Evolutionary conservation across 73 alveolate species (phyloP), one percentile per base, ranked within the genome.

Genomic region (Paramecium octaurelia): DNA sequence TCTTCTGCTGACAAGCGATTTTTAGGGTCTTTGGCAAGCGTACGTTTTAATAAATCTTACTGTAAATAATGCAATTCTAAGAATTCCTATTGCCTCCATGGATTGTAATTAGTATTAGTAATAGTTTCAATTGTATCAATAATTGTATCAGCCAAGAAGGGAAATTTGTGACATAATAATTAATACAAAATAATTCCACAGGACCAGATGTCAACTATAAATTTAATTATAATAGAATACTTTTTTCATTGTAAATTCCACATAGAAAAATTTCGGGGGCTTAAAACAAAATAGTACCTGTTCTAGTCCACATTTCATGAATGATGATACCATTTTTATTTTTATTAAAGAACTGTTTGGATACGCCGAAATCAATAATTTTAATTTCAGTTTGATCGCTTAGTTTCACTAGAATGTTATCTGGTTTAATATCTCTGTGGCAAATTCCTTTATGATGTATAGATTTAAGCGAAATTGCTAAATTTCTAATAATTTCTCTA

Each of bases 371-470:
- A 48, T 80, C 91, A 10, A 80, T 80, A 11, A 80, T 23, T 80
- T 80, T 80, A 12, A 80, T 44, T 44, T 80, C 70, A 12, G 57
- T 18, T 80, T 48, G 1, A 23, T 42, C 70, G 2, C 73, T 21
- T n/a, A 92, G 9, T 34, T 73, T 73, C 4, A 73, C 70, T 38
- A 94, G 27, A 20, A 94, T 86, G 36, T 94, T 94, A 70, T 94
- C 97, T 34, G 96, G 97, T 58, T 94, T 94, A 29, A 94, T 44
- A 54, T 94, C 97, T 92, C 97, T 60, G 42, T 94, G 97, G 21
- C 93, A 92, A 12, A 94, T 93, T n/a, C 97, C 96, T 76, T 60
- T 70, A 21, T 60, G 29, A 58, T 94, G 97, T 36, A 95, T 92
- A 46, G 93, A 38, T 21, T 70, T 44, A 3, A 92, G 59, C 21